Conservation (phyloP, 108 stramenopile species). For the Asterionellopsis glacialis region DNA sequence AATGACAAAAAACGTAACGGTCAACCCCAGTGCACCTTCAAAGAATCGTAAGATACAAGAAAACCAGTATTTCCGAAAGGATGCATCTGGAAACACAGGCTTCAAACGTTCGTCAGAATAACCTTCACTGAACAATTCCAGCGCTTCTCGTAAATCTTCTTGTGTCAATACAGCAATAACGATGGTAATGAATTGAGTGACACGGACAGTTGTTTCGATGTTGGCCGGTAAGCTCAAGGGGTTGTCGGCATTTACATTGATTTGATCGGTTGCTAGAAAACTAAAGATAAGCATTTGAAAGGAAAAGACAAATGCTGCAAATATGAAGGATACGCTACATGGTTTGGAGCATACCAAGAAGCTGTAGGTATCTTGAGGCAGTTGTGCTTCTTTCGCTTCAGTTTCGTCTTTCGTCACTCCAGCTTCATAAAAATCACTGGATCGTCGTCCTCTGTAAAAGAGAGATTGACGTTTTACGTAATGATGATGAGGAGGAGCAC, state of each 20-base stretch:
- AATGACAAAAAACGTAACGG: conserved; percentile 5
- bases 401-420: no score
- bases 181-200: conserved; percentile 2
- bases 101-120: no score
- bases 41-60: not conserved
- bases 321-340: not conserved
- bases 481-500: no score
- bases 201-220: not conserved
- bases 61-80: no score
- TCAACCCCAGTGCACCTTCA: not conserved
- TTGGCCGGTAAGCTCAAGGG: conserved; percentile 1
- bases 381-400: not conserved
- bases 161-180: conserved; percentile 5
- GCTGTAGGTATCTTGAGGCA: conserved; percentile 1
- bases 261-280: not conserved
- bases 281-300: not conserved
- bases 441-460: no score
- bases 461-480: no score
- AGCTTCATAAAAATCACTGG: no score
- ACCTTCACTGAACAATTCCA: not conserved
- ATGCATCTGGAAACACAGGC: no score
- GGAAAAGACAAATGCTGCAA: not conserved
- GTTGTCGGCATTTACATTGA: not conserved
- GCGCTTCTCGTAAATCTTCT: conserved; percentile 1
- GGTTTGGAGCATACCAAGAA: not conserved